Conservation (phyloP, 116 monocot genomes). For the Iris pallida region DNA sequence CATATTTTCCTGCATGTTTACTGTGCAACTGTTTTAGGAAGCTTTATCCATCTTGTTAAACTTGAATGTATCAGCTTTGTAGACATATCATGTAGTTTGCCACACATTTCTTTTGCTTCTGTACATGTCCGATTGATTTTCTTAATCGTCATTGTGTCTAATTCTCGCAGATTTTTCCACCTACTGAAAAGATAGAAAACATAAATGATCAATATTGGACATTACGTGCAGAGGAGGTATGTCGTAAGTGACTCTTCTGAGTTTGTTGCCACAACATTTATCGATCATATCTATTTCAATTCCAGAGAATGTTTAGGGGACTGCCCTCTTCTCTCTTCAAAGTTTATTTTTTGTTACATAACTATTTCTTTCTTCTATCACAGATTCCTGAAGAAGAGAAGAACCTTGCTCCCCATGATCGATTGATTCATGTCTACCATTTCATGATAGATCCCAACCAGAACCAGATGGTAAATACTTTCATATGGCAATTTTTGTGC, state of each 20-base stretch:
- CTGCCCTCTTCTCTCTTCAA: neutral
- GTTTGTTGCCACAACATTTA: neutral
- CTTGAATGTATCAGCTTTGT: neutral
- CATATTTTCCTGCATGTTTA: too few species aligned
- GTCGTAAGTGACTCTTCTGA: constrained; percentile 9
- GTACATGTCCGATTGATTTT: neutral
- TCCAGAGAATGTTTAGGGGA: neutral
- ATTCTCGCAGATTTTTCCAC: constrained; percentile 68
- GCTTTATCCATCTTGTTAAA: neutral
- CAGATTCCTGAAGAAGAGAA: constrained; percentile 99
- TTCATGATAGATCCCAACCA: constrained; percentile 75
- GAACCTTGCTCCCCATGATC: constrained; percentile 74
- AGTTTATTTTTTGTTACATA: neutral
- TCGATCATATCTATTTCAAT: too few species aligned
- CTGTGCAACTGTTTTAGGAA: too few species aligned
- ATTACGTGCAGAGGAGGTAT: constrained; percentile 90
- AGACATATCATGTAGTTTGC: neutral
- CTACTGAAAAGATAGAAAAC: constrained; percentile 83
- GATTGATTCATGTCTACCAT: constrained; percentile 95
- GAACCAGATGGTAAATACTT: constrained; percentile 52
- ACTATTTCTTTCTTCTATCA: constrained; percentile 4
- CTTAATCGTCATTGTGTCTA: neutral
- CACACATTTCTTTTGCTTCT: constrained; percentile 7
- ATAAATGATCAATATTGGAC: constrained; percentile 99
- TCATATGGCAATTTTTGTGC: neutral